A percentile compares a stretch with the other conserved stretches of the same genome.
Conservation (phyloP, 208 protist genomes). For the Leptomonas pyrrhocoris region DNA sequence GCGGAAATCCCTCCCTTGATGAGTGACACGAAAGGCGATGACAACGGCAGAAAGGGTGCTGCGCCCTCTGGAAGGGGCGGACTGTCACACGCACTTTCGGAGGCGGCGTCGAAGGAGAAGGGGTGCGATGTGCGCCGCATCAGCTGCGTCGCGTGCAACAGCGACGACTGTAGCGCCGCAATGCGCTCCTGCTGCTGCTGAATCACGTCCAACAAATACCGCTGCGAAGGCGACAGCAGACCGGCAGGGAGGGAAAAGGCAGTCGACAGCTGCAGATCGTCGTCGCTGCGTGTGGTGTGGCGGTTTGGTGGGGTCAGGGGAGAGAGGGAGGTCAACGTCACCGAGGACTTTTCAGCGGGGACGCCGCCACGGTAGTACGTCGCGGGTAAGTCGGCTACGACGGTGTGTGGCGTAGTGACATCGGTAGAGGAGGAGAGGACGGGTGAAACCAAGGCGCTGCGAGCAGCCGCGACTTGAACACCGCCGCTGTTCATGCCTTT, state of each 20-base stretch:
- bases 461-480: neutral
- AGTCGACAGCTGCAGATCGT: too few relatives aligned
- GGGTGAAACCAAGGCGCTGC: neutral
- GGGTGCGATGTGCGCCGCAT: constrained; percentile 7
- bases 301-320: neutral
- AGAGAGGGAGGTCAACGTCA: neutral
- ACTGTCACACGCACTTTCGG: too few relatives aligned
- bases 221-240: neutral
- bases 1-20: neutral
- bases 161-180: constrained; percentile 18
- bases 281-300: neutral
- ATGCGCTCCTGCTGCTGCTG: constrained; percentile 35
- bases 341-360: neutral
- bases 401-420: constrained; percentile 6
- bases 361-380: neutral
- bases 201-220: constrained; percentile 19
- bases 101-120: constrained; percentile 1
- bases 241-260: neutral
- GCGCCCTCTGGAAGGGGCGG: too few relatives aligned
- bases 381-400: neutral
- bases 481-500: neutral
- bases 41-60: neutral
- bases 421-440: neutral
- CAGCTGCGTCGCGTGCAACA: constrained; percentile 4
- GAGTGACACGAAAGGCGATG: neutral